Conservation (phyloP, 192 early-diverging fungal species). For the Rhizoclosmatium sp. region DNA sequence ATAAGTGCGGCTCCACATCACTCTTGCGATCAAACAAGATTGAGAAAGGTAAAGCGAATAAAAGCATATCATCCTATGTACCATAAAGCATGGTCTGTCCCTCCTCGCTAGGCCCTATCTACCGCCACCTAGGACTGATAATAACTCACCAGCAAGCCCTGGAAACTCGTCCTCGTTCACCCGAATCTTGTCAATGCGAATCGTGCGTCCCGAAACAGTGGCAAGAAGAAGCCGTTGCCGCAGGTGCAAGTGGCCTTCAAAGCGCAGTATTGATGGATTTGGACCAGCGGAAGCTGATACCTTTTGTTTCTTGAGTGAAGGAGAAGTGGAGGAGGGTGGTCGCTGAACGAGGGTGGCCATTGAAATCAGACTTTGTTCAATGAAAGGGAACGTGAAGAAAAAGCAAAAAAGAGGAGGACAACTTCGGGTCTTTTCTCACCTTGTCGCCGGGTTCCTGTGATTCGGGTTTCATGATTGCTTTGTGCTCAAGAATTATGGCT, state of each 20-base stretch:
- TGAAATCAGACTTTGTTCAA: neutral
- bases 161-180: conserved; percentile 73
- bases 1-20: conserved; percentile 29
- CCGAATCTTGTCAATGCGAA: conserved; percentile 92
- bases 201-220: conserved; percentile 78
- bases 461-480: too few relatives aligned
- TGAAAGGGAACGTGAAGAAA: neutral
- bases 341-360: neutral
- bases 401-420: too few relatives aligned
- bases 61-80: conserved; percentile 16
- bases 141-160: conserved; percentile 75
- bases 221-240: conserved; percentile 91
- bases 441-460: too few relatives aligned
- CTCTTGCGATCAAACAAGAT: neutral
- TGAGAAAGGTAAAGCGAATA: conserved; percentile 36
- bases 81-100: neutral
- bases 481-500: too few relatives aligned
- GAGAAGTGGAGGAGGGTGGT: neutral
- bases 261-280: conserved; percentile 44
- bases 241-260: conserved; percentile 86
- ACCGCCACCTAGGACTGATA: neutral
- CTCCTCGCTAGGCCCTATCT: neutral
- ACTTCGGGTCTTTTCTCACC: too few relatives aligned
- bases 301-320: neutral
- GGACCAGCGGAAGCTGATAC: neutral